A percentile compares a stretch with the other conserved stretches of the same genome.
These are phyloP conservation scores for Larix kaempferi DNA, from an alignment of 75 land plant genomes.

Conservation along the genomic window DNA sequence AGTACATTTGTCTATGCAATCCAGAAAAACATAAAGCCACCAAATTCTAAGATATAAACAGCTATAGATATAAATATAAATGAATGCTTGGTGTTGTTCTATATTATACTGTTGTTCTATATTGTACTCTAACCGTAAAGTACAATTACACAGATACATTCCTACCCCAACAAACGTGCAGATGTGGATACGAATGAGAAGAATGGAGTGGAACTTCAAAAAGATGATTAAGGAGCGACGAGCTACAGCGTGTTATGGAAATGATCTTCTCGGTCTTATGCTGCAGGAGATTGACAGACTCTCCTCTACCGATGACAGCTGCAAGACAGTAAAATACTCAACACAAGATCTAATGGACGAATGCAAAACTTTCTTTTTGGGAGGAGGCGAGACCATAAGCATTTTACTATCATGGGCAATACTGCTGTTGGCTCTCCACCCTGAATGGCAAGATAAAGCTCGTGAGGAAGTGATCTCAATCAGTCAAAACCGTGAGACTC, in stretches of 20 bases:
- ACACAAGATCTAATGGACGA: constrained; percentile 32
- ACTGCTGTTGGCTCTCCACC: constrained; percentile 25
- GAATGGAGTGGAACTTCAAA: not conserved
- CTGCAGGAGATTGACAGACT: constrained; percentile 10
- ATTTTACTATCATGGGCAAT: constrained; percentile 32
- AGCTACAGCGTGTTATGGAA: constrained; percentile 9
- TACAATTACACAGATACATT: not conserved
- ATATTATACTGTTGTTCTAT: no score
- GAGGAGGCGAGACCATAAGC: constrained; percentile 34
- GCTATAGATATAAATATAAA: no score
- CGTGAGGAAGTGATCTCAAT: no score
- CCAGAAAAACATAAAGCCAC: no score
- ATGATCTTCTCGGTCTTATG: constrained; percentile 39
- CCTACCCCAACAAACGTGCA: constrained; percentile 2
- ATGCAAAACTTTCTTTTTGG: constrained; percentile 42
- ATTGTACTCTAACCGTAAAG: no score
- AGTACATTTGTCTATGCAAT: no score
- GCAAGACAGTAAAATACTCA: constrained; percentile 2
- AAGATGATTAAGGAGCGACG: constrained; percentile 5
- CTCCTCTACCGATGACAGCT: not conserved
- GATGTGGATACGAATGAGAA: not conserved
- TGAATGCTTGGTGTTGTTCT: no score
- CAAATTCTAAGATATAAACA: no score
- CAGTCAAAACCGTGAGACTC: no score
- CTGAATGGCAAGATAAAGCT: constrained; percentile 21